A percentile compares a stretch with the other conserved stretches of the same genome.
These are phyloP conservation scores for Cordyceps farinosa DNA, from an alignment of 2,329 filamentous ascomycete genomes.

Conservation along the genomic window DNA sequence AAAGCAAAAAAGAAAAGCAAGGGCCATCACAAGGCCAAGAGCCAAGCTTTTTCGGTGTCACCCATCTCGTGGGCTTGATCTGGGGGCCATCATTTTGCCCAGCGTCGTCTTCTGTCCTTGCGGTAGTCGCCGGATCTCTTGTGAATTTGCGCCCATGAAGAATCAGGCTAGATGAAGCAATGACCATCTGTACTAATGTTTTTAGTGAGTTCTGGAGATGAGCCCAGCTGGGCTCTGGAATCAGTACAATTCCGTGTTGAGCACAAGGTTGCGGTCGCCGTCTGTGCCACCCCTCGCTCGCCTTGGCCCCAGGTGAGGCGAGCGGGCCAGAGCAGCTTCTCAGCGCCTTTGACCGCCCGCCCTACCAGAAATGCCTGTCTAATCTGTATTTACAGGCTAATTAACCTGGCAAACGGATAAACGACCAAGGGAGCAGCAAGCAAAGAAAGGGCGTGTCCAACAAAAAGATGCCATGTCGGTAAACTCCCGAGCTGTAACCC, in stretches of 20 bases:
- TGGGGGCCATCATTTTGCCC: neutral
- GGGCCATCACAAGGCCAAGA: neutral
- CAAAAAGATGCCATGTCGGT: neutral
- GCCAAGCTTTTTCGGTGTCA: neutral
- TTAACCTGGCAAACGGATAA: neutral
- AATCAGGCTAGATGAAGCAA: neutral
- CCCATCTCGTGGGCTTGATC: neutral
- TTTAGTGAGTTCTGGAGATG: neutral
- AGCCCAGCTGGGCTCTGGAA: neutral
- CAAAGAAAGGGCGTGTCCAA: too few species aligned
- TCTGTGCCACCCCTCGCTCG: conserved; percentile 2
- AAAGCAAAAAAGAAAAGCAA: neutral
- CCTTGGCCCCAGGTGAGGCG: neutral
- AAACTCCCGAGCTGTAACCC: neutral
- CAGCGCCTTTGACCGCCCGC: neutral
- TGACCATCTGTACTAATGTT: neutral
- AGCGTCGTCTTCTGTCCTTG: neutral
- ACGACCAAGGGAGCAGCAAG: neutral
- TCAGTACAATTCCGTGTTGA: neutral
- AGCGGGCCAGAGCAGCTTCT: neutral
- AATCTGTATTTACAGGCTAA: neutral
- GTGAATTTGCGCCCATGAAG: too few species aligned
- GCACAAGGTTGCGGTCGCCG: neutral
- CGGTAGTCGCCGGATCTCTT: too few species aligned
- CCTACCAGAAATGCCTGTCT: neutral